These are phyloP conservation scores for Erythrobasidium yunnanense DNA, from an alignment of 768 basidiomycete species.

Conservation along the genomic window DNA sequence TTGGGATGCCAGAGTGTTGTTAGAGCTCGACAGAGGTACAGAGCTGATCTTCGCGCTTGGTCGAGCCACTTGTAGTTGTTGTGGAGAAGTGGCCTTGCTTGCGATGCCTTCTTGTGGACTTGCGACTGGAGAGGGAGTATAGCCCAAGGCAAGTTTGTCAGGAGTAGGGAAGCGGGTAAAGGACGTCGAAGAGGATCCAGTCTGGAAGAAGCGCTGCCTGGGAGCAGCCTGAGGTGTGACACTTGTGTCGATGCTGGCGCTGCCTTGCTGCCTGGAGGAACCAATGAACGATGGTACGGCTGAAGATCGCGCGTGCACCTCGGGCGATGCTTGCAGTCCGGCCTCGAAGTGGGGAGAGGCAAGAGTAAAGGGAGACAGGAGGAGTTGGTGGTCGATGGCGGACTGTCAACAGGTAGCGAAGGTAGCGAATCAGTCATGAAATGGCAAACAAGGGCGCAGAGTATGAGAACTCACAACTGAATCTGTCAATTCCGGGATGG, in stretches of 20 bases:
- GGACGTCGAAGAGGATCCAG: conserved; percentile 6
- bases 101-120: too few species aligned
- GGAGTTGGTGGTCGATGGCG: neutral
- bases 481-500: conserved; percentile 3
- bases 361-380: conserved; percentile 8
- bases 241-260: neutral
- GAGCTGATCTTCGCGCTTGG: neutral
- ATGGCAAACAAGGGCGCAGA: neutral
- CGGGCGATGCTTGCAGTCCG: too few species aligned
- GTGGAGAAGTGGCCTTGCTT: too few species aligned
- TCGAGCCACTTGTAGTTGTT: too few species aligned
- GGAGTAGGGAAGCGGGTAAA: conserved; percentile 28
- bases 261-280: neutral
- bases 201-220: conserved; percentile 9
- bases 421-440: neutral
- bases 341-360: neutral
- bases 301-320: too few species aligned
- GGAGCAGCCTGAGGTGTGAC: conserved; percentile 12
- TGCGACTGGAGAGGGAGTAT: conserved; percentile 10
- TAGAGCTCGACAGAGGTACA: neutral
- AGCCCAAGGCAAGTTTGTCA: conserved; percentile 21
- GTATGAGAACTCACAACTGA: neutral
- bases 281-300: too few species aligned
- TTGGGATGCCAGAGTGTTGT: neutral
- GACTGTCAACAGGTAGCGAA: neutral